These are phyloP conservation scores for Populus tomentosa DNA, from an alignment of 441 rosid species.

Conservation along the genomic window DNA sequence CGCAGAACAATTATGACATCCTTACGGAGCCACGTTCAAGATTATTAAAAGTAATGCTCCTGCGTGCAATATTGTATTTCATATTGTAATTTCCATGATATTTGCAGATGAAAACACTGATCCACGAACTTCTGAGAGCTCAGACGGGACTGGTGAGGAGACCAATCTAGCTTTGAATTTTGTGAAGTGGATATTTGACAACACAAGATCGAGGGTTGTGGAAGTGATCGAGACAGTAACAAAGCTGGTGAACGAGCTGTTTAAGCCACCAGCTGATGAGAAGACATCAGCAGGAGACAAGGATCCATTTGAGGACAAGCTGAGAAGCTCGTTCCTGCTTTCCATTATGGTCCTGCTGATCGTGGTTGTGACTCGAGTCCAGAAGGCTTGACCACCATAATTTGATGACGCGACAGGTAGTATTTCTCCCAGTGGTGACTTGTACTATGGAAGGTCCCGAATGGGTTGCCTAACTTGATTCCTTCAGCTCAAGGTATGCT, in stretches of 20 bases:
- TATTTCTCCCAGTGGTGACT: not conserved
- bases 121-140: constrained; percentile 25
- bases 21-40: not conserved
- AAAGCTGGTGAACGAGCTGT: constrained; percentile 48
- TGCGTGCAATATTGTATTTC: not conserved
- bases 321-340: constrained; percentile 64
- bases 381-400: constrained; percentile 37
- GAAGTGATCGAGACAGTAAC: constrained; percentile 54
- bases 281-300: constrained; percentile 25
- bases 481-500: not conserved
- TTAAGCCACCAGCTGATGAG: constrained; percentile 29
- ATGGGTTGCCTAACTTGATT: constrained; percentile 1
- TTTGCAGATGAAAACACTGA: constrained; percentile 31
- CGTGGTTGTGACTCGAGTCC: constrained; percentile 60
- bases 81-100: constrained; percentile 10
- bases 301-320: constrained; percentile 54
- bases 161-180: constrained; percentile 34
- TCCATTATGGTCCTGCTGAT: constrained; percentile 63
- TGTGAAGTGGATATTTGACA: constrained; percentile 55
- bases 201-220: constrained; percentile 45
- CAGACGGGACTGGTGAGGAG: constrained; percentile 26
- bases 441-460: not conserved
- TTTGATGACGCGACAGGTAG: constrained; percentile 54
- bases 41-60: not conserved
- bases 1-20: not conserved